Percentiles rank a stretch among this genome's conserved stretches.
Conservation (phyloP, 345 rosid species). For the Euphorbia tirucalli region DNA sequence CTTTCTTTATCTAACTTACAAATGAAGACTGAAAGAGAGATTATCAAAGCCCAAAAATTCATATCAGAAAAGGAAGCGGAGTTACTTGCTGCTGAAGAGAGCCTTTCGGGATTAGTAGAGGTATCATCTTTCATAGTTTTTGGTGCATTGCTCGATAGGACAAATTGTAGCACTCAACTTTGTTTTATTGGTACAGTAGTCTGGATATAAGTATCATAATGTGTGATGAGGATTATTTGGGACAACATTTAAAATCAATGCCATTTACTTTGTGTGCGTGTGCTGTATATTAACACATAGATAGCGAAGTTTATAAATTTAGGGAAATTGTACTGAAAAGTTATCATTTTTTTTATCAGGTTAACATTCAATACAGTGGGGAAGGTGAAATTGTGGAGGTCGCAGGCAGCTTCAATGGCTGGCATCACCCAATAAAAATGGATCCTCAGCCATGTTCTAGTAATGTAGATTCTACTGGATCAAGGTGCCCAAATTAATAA, state of each 20-base stretch:
- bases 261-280: no score
- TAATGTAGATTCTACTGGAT: conserved; percentile 28
- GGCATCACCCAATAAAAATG: conserved; percentile 79
- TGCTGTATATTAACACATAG: no score
- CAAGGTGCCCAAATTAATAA: conserved; percentile 37
- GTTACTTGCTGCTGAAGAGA: conserved; percentile 72
- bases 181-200: not conserved
- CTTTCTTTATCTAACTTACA: conserved; percentile 61
- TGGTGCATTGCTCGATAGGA: not conserved
- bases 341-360: conserved; percentile 41
- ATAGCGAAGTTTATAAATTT: not conserved
- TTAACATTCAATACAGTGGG: conserved; percentile 65
- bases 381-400: conserved; percentile 87
- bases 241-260: no score
- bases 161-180: not conserved
- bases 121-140: conserved; percentile 29
- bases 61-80: conserved; percentile 71
- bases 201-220: no score
- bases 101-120: conserved; percentile 78
- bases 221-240: no score
- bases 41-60: conserved; percentile 63
- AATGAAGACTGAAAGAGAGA: conserved; percentile 69
- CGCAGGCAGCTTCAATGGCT: conserved; percentile 92
- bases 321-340: not conserved
- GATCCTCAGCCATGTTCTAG: conserved; percentile 58